Evolutionary conservation across 2,329 filamentous ascomycete genomes (phyloP).

Genomic region (Hypoxylon sp.): DNA sequence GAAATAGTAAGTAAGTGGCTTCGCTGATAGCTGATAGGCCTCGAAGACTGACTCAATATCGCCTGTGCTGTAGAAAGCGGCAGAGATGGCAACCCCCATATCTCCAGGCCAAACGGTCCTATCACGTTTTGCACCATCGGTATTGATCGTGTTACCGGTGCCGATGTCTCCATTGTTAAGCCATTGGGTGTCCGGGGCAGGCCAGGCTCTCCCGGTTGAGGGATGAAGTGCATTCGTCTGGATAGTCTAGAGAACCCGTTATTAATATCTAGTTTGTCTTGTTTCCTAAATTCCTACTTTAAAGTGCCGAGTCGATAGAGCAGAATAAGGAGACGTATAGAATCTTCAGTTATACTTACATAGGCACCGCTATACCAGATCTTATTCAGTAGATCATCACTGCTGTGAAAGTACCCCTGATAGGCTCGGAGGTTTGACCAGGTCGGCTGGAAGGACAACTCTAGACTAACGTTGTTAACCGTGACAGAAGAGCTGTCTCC

Average conservation of each 20-base stretch:
- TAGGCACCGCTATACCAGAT: constrained; percentile 66
- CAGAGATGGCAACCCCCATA: constrained; percentile 61
- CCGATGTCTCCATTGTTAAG: constrained; percentile 41
- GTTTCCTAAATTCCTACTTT: not conserved
- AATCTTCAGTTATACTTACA: constrained; percentile 17
- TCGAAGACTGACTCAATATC: constrained; percentile 45
- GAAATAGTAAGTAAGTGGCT: constrained; percentile 21
- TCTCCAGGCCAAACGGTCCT: constrained; percentile 66
- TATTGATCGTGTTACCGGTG: constrained; percentile 44
- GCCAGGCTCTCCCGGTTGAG: constrained; percentile 41
- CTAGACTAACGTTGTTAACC: constrained; percentile 38
- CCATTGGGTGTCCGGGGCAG: constrained; percentile 42
- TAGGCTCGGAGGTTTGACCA: constrained; percentile 60
- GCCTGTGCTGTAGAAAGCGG: constrained; percentile 60
- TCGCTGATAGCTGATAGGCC: not conserved
- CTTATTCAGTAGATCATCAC: constrained; percentile 58
- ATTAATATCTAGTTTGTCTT: constrained; percentile 1
- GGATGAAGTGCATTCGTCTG: constrained; percentile 47
- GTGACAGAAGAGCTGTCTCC: constrained; percentile 41
- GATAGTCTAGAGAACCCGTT: constrained; percentile 48
- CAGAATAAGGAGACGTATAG: not conserved
- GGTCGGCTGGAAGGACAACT: constrained; percentile 45
- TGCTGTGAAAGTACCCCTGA: constrained; percentile 61
- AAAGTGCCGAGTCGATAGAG: not conserved
- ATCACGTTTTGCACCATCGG: constrained; percentile 62